Percentiles rank a stretch among this genome's conserved stretches.
Evolutionary conservation across 2,329 filamentous ascomycete genomes (phyloP).

Genomic region (Arthrobotrys entomopaga): DNA sequence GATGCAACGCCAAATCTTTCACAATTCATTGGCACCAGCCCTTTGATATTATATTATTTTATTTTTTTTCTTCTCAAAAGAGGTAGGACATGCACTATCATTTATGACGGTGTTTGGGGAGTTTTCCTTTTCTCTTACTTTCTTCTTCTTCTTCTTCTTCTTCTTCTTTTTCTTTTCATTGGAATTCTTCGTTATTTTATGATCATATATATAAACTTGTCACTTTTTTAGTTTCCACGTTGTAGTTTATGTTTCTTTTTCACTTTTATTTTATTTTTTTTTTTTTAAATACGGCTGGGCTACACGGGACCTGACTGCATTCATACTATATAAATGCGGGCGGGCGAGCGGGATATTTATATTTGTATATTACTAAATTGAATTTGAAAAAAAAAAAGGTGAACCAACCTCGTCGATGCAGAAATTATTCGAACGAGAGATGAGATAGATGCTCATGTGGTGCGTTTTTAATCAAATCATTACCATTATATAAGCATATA

Average conservation of each 20-base stretch:
- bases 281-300: slow-evolving; percentile 2
- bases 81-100: slow-evolving; percentile 38
- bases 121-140: slow-evolving; percentile 35
- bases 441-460: too few relatives aligned
- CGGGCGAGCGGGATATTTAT: too few relatives aligned
- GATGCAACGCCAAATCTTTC: slow-evolving; percentile 12
- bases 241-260: slow-evolving; percentile 4
- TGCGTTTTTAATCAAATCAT: too few relatives aligned
- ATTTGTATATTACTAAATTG: slow-evolving; percentile 30
- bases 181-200: background rate
- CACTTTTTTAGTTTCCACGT: slow-evolving; percentile 3
- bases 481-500: too few relatives aligned
- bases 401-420: background rate
- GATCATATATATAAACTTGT: slow-evolving; percentile 2
- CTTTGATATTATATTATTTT: too few relatives aligned
- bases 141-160: too few relatives aligned
- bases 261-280: slow-evolving; percentile 1
- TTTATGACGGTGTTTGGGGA: slow-evolving; percentile 43
- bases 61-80: slow-evolving; percentile 13
- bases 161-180: slow-evolving; percentile 16
- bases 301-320: slow-evolving; percentile 1
- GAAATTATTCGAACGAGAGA: too few relatives aligned
- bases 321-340: background rate
- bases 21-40: slow-evolving; percentile 8
- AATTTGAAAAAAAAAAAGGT: slow-evolving; percentile 9